Evolutionary conservation across 495 filamentous ascomycete species (phyloP).

Genomic region (Daldinia caldariorum): DNA sequence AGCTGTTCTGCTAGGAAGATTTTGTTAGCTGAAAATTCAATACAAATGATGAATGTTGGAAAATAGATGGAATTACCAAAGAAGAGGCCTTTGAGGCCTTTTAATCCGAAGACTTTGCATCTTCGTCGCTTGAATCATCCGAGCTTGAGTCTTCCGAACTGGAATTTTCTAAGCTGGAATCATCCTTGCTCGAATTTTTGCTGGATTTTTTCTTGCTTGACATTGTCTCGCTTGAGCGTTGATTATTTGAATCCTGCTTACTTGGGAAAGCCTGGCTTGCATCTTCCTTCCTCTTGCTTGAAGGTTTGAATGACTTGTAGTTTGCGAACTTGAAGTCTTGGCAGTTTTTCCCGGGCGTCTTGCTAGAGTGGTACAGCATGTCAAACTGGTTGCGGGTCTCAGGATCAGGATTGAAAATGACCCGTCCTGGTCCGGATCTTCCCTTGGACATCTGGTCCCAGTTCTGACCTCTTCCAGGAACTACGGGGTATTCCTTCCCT

Average conservation of each 20-base stretch:
- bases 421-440: neutral
- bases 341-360: neutral
- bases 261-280: no score
- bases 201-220: no score
- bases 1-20: neutral
- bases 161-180: no score
- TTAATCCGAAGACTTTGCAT: no score
- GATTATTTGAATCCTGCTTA: no score
- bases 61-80: neutral
- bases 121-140: neutral
- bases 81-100: neutral
- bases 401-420: neutral
- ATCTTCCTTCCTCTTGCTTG: no score
- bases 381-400: neutral
- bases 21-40: neutral
- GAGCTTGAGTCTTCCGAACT: neutral
- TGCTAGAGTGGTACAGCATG: neutral
- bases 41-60: neutral
- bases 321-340: neutral
- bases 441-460: neutral
- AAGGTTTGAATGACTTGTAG: neutral
- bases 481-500: neutral
- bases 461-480: neutral
- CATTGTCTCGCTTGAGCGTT: no score
- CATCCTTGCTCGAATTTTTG: no score